Conservation (phyloP, 805 yeast species). For the Wickerhamiella shivajii region DNA sequence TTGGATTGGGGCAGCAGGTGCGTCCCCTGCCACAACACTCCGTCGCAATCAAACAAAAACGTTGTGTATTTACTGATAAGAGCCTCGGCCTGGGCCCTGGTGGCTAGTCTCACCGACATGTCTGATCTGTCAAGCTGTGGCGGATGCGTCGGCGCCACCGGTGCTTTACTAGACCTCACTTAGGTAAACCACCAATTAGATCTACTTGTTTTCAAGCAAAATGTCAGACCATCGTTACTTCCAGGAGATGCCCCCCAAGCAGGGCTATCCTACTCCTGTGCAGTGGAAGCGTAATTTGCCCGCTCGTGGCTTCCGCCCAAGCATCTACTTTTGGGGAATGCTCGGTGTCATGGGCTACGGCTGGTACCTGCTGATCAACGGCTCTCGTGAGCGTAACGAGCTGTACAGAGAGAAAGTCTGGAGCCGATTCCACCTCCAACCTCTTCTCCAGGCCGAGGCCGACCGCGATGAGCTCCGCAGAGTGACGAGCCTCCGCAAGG, state of each 20-base stretch:
- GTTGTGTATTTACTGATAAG: conserved; percentile 61
- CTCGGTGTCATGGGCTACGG: conserved; percentile 56
- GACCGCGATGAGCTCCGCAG: conserved; percentile 70
- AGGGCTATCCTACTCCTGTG: conserved; percentile 62
- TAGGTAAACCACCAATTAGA: background rate
- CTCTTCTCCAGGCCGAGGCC: conserved; percentile 65
- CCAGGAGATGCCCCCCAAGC: conserved; percentile 78
- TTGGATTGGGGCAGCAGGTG: conserved; percentile 61
- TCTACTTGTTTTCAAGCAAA: background rate
- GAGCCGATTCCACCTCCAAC: conserved; percentile 60
- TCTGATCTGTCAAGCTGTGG: background rate
- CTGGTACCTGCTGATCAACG: conserved; percentile 47
- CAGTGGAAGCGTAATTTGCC: conserved; percentile 87
- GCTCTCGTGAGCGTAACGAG: conserved; percentile 61
- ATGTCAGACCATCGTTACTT: conserved; percentile 9
- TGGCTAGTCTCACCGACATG: conserved; percentile 16
- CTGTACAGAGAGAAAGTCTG: conserved; percentile 60
- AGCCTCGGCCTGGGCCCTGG: conserved; percentile 22
- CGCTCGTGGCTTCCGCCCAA: conserved; percentile 70
- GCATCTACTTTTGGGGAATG: conserved; percentile 51
- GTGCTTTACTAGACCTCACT: background rate
- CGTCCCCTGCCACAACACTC: conserved; percentile 88
- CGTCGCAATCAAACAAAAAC: conserved; percentile 92
- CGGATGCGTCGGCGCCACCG: no score
- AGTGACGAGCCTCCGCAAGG: conserved; percentile 43